These are phyloP conservation scores for Leptographium wingfieldii DNA, from an alignment of 2,329 filamentous ascomycete genomes.

Conservation along the genomic window DNA sequence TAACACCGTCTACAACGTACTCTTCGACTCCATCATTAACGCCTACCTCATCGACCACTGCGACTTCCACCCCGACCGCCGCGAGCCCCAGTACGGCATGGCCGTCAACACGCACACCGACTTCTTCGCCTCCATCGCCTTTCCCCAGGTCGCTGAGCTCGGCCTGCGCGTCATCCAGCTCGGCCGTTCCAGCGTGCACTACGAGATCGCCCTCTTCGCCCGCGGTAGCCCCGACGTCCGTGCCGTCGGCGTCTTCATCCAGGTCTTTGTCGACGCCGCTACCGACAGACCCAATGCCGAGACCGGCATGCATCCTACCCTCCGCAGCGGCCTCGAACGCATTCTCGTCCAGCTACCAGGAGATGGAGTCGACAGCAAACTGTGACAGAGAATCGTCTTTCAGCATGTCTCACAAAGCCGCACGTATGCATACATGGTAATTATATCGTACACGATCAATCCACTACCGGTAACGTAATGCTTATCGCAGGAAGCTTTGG, in stretches of 20 bases:
- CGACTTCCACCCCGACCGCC: constrained; percentile 54
- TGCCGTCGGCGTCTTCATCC: constrained; percentile 74
- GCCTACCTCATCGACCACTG: constrained; percentile 74
- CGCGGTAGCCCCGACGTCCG: constrained; percentile 59
- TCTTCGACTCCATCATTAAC: constrained; percentile 86
- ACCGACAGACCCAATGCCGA: constrained; percentile 52
- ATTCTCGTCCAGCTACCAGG: constrained; percentile 26
- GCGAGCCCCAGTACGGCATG: constrained; percentile 62
- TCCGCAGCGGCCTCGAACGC: constrained; percentile 47
- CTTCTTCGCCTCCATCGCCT: constrained; percentile 71
- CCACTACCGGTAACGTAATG: neutral
- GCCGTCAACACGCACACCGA: constrained; percentile 78
- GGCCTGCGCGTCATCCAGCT: constrained; percentile 73
- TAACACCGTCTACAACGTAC: constrained; percentile 74
- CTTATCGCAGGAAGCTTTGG: neutral
- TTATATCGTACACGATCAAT: neutral
- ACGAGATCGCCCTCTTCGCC: constrained; percentile 81
- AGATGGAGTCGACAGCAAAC: neutral
- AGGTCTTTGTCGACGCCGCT: constrained; percentile 74
- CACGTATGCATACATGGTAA: neutral
- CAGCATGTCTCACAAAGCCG: neutral
- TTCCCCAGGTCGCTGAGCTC: constrained; percentile 71
- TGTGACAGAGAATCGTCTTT: neutral
- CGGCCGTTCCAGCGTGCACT: constrained; percentile 75
- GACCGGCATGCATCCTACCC: constrained; percentile 45